Base-by-base conservation (phyloP, 2,329 filamentous ascomycete species). In the Fusarium fracticaudum region DNA sequence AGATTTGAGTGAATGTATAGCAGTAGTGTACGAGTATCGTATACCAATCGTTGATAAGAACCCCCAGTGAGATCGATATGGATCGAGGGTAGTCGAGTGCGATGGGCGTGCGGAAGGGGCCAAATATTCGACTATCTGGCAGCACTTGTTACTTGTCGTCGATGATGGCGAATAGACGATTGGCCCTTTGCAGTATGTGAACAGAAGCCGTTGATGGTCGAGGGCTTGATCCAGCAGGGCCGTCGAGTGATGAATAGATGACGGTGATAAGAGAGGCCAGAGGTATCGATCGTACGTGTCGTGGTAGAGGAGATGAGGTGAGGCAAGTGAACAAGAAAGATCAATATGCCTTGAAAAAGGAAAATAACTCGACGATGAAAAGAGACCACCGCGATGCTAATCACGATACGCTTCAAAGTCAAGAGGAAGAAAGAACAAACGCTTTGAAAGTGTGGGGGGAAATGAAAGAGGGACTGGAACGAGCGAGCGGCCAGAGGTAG, bases 381-480 rank as follows among this genome's bases (percentile, higher is more conserved):
- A 62, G 64, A 76, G 70, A 71, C 26, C 45, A 48, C 45, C 45
- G 45, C 45, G 45, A 31, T 48, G 13, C 45, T 48, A 31, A 48
- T 48, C 45, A 67, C 74, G 65, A 66, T 73, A 73, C 67, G 73
- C 75, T 71, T 68, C 60, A 61, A 54, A 68, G 44, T 40, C 57
- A 47, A 69, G 59, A 53, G 48, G 45, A 48, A 48, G 45, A 48
- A 77, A 73, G 70, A 74, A 69, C 71, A 76, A 73, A 76, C 71
- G 77, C 75, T 78, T 72, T 73, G 74, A 55, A 57, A 70, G 77
- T 78, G 77, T 76, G 75, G 74, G 75, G 76, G 73, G 73, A 75
- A 71, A 71, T 79, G 80, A 82, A 82, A 72, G 82, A 83, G 79
- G 76, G 82, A 83, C 82, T 84, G 81, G 81, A 84, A 84, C 82